phyloP scores from a whole-genome alignment of 352 stramenopile species.

The Globisporangium apiculatum region DNA sequence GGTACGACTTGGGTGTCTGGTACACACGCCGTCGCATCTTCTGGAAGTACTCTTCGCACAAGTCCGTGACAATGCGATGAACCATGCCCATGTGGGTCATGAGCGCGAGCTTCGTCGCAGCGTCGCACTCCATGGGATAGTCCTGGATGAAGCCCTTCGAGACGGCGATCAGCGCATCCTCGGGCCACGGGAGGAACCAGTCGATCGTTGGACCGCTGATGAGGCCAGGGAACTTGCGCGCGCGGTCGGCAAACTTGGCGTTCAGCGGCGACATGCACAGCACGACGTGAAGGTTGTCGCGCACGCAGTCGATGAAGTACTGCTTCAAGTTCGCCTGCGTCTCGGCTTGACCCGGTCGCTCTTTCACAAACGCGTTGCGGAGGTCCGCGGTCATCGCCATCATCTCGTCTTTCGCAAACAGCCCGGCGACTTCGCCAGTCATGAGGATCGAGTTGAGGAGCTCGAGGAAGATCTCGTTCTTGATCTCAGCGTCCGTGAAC shows the following conservation, averaged over 20 bases:
- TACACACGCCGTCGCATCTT: slow-evolving; percentile 97
- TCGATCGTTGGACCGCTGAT: slow-evolving; percentile 98
- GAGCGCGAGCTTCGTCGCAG: slow-evolving; percentile 76
- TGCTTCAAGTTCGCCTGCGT: slow-evolving; percentile 96
- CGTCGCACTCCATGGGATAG: slow-evolving; percentile 93
- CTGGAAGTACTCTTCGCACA: slow-evolving; percentile 98
- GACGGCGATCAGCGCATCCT: slow-evolving; percentile 96
- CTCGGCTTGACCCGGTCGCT: slow-evolving; percentile 92
- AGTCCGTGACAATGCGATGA: slow-evolving; percentile 95
- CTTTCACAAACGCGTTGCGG: slow-evolving; percentile 92
- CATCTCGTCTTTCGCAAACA: slow-evolving; percentile 99
- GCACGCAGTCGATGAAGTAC: slow-evolving; percentile 97
- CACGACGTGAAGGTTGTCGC: slow-evolving; percentile 98
- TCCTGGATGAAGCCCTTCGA: slow-evolving; percentile 96
- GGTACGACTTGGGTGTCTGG: slow-evolving; percentile 97
- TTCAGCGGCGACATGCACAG: slow-evolving; percentile 99
- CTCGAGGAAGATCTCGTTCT: slow-evolving; percentile 99
- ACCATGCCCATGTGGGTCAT: slow-evolving; percentile 99
- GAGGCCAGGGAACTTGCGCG: slow-evolving; percentile 95
- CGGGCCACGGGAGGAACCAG: slow-evolving; percentile 98
- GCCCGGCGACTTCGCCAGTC: slow-evolving; percentile 96
- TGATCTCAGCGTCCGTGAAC: slow-evolving; percentile 99
- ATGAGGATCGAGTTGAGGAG: slow-evolving; percentile 98
- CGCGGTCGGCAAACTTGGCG: slow-evolving; percentile 94
- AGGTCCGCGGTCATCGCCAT: slow-evolving; percentile 98